phyloP scores from a whole-genome alignment of 768 basidiomycete genomes.

The Plicaturopsis crispa region DNA sequence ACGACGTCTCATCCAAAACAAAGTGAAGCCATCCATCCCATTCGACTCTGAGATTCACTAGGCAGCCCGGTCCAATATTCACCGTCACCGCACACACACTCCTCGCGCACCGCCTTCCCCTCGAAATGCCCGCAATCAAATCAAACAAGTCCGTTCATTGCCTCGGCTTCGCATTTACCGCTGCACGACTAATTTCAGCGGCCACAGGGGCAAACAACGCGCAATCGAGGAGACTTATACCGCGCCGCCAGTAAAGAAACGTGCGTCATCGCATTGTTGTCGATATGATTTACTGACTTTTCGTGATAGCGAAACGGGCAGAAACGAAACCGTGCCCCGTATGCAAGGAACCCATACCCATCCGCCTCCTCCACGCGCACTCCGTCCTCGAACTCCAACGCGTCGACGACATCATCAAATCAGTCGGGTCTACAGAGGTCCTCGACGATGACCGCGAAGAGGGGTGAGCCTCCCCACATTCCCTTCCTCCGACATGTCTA shows the following conservation, averaged over 20 bases:
- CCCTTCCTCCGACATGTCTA: not conserved
- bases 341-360: slow-evolving; percentile 64
- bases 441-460: slow-evolving; percentile 46
- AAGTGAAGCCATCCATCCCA: no score
- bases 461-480: slow-evolving; percentile 31
- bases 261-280: slow-evolving; percentile 22
- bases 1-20: no score
- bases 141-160: no score
- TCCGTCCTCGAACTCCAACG: slow-evolving; percentile 60
- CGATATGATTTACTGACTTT: slow-evolving; percentile 5
- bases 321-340: slow-evolving; percentile 73
- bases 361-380: slow-evolving; percentile 63
- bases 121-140: no score
- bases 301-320: slow-evolving; percentile 51
- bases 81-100: no score
- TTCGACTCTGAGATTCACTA: no score
- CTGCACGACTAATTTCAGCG: no score
- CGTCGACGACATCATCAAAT: slow-evolving; percentile 57
- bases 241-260: slow-evolving; percentile 42
- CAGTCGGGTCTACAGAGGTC: slow-evolving; percentile 54
- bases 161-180: no score
- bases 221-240: slow-evolving; percentile 23
- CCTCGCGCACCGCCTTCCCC: no score
- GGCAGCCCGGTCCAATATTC: no score
- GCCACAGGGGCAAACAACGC: slow-evolving; percentile 52